Evolutionary conservation across 192 early-diverging fungal genomes (phyloP).

Genomic region (Pilaira anomala): DNA sequence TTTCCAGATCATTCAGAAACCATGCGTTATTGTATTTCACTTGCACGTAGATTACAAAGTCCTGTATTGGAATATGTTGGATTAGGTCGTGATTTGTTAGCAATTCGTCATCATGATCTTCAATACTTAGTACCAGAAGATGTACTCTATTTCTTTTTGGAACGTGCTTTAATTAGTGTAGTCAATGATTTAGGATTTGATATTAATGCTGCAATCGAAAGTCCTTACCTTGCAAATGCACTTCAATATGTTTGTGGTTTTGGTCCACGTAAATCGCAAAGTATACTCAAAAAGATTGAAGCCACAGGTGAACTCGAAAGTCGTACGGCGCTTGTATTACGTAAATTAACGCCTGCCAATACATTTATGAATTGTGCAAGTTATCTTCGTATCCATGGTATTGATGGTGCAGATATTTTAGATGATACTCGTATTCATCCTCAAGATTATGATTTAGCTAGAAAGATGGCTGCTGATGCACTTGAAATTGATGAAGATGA

Average conservation of each 20-base stretch:
- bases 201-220: slow-evolving; percentile 73
- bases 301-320: slow-evolving; percentile 50
- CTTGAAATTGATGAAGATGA: slow-evolving; percentile 84
- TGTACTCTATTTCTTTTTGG: slow-evolving; percentile 60
- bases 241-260: slow-evolving; percentile 91
- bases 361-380: slow-evolving; percentile 94
- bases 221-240: slow-evolving; percentile 63
- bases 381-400: slow-evolving; percentile 80
- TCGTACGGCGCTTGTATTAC: slow-evolving; percentile 67
- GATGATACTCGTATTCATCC: slow-evolving; percentile 96
- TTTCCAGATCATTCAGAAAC: slow-evolving; percentile 64
- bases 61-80: slow-evolving; percentile 77
- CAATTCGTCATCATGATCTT: slow-evolving; percentile 69
- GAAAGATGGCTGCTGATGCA: slow-evolving; percentile 96
- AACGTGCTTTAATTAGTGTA: slow-evolving; percentile 86
- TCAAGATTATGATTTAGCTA: slow-evolving; percentile 90
- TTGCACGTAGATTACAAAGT: slow-evolving; percentile 84
- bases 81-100: slow-evolving; percentile 60
- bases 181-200: slow-evolving; percentile 85
- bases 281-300: slow-evolving; percentile 65
- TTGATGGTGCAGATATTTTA: slow-evolving; percentile 68
- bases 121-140: slow-evolving; percentile 74
- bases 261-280: slow-evolving; percentile 89
- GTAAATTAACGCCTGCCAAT: slow-evolving; percentile 58
- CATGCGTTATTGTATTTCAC: slow-evolving; percentile 83